Base-by-base conservation (phyloP, 768 basidiomycete genomes). In the Goffeauzyma gilvescens region DNA sequence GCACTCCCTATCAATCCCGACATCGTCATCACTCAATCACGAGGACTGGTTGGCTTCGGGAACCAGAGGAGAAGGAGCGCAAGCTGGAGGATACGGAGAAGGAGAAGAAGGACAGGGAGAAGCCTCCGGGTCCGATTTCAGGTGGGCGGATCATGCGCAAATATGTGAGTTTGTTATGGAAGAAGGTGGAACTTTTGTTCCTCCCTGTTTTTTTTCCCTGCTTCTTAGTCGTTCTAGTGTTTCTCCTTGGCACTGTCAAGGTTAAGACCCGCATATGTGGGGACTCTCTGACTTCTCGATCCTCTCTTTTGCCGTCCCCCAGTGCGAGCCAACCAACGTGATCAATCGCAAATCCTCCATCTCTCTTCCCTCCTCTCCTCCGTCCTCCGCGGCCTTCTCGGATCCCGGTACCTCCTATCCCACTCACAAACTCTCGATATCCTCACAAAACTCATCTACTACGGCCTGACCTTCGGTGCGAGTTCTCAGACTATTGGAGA, bases 401-500 rank as follows among this genome's bases (percentile, higher is more conserved):
- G 37, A 24, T 55, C 58, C 17, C 35, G 59, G 48, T 58, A 55
- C 53, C 44, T 64, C 2, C 50, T 56, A 2, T 50, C 54, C 17
- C 49, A 53, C 6, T 53, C 59, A 26, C 37, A 43, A 4, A 42
- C 51, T 23, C 38, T 64, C 17, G 54, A 57, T 34, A 26, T 62
- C 5, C 17, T 55, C 2, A 51, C 59, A 10, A 46, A 51, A 26
- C 44, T 55, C 2, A 46, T 58, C 3, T 65, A 65, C 42, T 54
- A 56, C 14, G 37, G 51, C 9, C 41, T 63, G 33, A 63, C 63
- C 0, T 55, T 65, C 32, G 63, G 61, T 1, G 32, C 53, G 20
- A 49, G 52, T 53, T 41, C 38, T 0, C 59, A 58, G 42, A 63
- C 64, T 4, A 35, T 65, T 13, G 64, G 64, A 8, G 64, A 65